Conservation (phyloP, 495 filamentous ascomycete species). For the Hyaloscypha bicolor region DNA sequence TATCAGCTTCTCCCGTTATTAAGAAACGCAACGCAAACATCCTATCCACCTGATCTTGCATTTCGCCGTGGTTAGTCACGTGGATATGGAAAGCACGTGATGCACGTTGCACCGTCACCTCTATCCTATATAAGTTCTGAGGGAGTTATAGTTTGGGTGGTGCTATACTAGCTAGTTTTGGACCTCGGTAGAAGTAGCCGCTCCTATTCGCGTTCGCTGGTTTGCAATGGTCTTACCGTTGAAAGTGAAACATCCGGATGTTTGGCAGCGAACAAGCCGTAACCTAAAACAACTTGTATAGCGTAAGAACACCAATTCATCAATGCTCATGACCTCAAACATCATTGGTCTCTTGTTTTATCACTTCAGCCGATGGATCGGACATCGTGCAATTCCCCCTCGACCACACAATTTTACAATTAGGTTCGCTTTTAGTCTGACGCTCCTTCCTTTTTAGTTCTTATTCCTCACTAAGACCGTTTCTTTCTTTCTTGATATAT, state of each 20-base stretch:
- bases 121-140: no score
- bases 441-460: not conserved
- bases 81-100: no score
- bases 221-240: not conserved
- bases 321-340: slow-evolving; percentile 3
- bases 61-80: no score
- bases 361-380: not conserved
- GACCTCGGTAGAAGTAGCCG: no score
- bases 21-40: no score
- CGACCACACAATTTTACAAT: not conserved
- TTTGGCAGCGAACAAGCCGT: not conserved
- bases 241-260: not conserved
- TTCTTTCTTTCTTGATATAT: not conserved
- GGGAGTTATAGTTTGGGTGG: no score
- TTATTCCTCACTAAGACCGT: not conserved
- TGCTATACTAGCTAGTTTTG: no score
- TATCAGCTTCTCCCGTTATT: no score
- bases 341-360: not conserved
- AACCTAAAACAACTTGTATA: not conserved
- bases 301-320: not conserved
- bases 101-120: no score
- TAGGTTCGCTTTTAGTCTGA: not conserved
- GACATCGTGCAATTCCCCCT: slow-evolving; percentile 4
- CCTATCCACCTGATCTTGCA: no score
- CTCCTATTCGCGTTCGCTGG: not conserved